Evolutionary conservation across 768 basidiomycete genomes (phyloP), one percentile per base, ranked within the genome.

Genomic region (Gloeophyllum trabeum): DNA sequence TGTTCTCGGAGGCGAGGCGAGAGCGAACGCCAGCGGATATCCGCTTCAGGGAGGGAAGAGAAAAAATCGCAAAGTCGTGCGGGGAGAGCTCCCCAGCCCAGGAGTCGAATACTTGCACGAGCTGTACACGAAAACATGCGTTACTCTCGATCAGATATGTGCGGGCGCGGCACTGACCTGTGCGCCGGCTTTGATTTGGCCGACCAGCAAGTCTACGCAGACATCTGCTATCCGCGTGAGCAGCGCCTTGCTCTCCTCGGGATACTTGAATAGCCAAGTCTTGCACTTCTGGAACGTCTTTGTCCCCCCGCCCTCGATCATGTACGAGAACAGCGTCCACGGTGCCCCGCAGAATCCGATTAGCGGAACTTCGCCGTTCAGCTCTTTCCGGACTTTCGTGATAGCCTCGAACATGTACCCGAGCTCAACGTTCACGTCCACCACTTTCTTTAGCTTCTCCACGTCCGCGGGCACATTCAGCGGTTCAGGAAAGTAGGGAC

Each of bases 291-390:
- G 82, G 51, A 88, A 76, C 12, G 86, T 87, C 63, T 91, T 92
- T 60, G 77, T 87, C 6, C 85, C 85, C 4, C 93, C 94, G 5
- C 96, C 96, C 60, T 98, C 96, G 53, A 96, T 75, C 96, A 99
- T 99, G 60, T 98, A 99, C 18, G 82, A 78, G 65, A 99, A 92
- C 41, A 98, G 74, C 3, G 96, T 99, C 96, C 96, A 98, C 1
- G 96, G 96, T 0, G 91, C 92, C 30, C 94, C 96, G 55, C 80
- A 89, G 64, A 99, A 99, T 7, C 96, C 96, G 52, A 99, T 96
- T 43, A 99, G 69, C 10, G 96, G 94, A 12, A 98, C 92, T 56
- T 87, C 75, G 18, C 94, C 96, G 1, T 77, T 71, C 42, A 98
- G 69, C 39, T 70, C 81, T 39, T 73, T 71, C 44, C 96, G 75